Evolutionary conservation across 176 grass and related monocot genomes (phyloP).

Genomic region (Phoenix roebelenii): DNA sequence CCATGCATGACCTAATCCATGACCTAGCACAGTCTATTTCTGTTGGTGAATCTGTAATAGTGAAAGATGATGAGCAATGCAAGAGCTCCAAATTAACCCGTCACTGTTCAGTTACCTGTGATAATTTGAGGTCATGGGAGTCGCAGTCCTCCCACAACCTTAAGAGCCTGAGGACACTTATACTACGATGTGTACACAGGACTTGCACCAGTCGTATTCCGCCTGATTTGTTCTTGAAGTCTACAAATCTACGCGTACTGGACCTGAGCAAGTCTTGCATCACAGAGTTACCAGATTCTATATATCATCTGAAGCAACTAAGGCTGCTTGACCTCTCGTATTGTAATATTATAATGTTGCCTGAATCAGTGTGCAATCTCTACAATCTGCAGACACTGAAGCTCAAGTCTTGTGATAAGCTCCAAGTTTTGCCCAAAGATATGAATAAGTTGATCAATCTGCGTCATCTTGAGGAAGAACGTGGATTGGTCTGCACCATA

Average conservation of each 20-base stretch:
- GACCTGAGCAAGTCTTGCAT: constrained; percentile 27
- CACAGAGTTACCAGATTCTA: constrained; percentile 24
- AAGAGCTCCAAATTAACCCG: background rate
- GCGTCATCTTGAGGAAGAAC: constrained; percentile 17
- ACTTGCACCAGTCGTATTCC: too few relatives aligned
- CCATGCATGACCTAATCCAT: constrained; percentile 22
- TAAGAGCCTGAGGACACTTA: background rate
- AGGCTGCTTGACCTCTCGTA: constrained; percentile 1
- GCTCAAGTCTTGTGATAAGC: constrained; percentile 19
- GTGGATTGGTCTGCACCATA: background rate
- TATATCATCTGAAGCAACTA: constrained; percentile 11
- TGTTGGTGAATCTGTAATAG: constrained; percentile 5
- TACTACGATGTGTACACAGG: too few relatives aligned
- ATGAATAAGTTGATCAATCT: constrained; percentile 39
- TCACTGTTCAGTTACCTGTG: constrained; percentile 29
- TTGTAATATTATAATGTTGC: constrained; percentile 20
- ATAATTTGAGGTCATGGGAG: background rate
- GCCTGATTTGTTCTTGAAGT: too few relatives aligned
- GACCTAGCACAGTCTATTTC: constrained; percentile 11
- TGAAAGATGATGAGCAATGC: constrained; percentile 4
- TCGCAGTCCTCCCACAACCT: background rate
- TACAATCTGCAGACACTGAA: constrained; percentile 36
- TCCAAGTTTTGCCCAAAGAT: constrained; percentile 16
- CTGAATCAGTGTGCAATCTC: background rate
- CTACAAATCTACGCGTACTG: too few relatives aligned